Evolutionary conservation across 129 eudicot genomes (phyloP).

Genomic region (Flaveria linearis): DNA sequence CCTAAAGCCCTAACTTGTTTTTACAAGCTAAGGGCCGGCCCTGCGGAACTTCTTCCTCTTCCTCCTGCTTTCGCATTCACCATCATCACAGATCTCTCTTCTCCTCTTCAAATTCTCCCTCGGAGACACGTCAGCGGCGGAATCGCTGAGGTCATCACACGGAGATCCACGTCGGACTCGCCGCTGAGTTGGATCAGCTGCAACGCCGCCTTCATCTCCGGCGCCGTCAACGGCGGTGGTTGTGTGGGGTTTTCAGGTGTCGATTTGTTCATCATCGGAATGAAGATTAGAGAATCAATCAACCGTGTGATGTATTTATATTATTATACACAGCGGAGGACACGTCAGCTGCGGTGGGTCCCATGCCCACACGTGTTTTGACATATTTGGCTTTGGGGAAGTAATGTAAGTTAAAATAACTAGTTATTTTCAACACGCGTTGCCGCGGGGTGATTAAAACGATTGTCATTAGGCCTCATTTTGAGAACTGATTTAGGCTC

Average conservation of each 20-base stretch:
- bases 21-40: no score
- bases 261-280: conserved; percentile 20
- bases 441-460: no score
- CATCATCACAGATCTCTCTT: conserved; percentile 12
- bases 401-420: background rate
- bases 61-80: conserved; percentile 26
- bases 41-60: conserved; percentile 43
- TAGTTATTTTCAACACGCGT: no score
- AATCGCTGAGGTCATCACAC: conserved; percentile 2
- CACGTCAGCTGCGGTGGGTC: conserved; percentile 13
- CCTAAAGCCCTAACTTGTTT: no score
- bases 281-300: background rate
- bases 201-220: conserved; percentile 49
- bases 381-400: background rate
- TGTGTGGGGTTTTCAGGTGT: background rate
- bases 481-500: no score
- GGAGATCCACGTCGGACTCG: conserved; percentile 27
- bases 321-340: background rate
- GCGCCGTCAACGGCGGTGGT: conserved; percentile 29
- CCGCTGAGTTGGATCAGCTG: conserved; percentile 56
- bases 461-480: no score
- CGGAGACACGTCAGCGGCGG: background rate
- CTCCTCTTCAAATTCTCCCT: conserved; percentile 1
- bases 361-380: background rate
- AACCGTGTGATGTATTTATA: no score